Base-by-base conservation (phyloP, 2,329 filamentous ascomycete genomes). In the Colletotrichum australisinense region DNA sequence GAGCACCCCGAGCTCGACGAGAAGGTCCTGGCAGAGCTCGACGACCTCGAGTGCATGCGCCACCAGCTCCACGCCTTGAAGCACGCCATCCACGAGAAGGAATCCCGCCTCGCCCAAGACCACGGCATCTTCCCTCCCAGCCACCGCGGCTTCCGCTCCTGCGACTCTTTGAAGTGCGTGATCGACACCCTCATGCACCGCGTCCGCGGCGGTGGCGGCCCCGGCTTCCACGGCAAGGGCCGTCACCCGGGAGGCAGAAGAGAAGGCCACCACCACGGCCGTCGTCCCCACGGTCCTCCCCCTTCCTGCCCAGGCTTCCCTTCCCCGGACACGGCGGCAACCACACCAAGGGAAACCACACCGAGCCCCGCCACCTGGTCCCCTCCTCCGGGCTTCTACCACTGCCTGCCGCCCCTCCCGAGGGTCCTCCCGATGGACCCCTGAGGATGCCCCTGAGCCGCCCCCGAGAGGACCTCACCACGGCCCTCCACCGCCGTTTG, bases 81-180 rank as follows among this genome's bases (percentile, higher is more conserved):
- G 75, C 79, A 82, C 63, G 80, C 84, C 16, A 86, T 89, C 74
- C 77, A 77, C 53, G 78, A 82, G 69, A 86, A 86, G 76, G 83
- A 87, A 76, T 78, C 79, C 5, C 80, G 82, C 66, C 79, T 86
- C 64, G 77, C 80, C 42, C 78, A 83, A 24, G 78, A 80, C 2
- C 81, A 83, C 68, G 79, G 82, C 76, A 69, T n/a, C 78, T 14
- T 46, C 28, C 65, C 42, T 19, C 58, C 78, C 70, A 9, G 16
- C 46, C 30, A 24, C 46, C 42, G 46, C 52, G 66, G 26, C 11
- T 76, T 83, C 56, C 63, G 76, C 26, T 78, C 83, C 8, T 87
- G 86, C 68, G 81, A 83, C 62, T 83, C 79, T 72, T 67, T 87
- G 55, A 84, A 82, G 74, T 88, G 87, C 73, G 77, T 87, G 55